Evolutionary conservation across 768 basidiomycete species (phyloP).

Genomic region (Agaricus blazei): DNA sequence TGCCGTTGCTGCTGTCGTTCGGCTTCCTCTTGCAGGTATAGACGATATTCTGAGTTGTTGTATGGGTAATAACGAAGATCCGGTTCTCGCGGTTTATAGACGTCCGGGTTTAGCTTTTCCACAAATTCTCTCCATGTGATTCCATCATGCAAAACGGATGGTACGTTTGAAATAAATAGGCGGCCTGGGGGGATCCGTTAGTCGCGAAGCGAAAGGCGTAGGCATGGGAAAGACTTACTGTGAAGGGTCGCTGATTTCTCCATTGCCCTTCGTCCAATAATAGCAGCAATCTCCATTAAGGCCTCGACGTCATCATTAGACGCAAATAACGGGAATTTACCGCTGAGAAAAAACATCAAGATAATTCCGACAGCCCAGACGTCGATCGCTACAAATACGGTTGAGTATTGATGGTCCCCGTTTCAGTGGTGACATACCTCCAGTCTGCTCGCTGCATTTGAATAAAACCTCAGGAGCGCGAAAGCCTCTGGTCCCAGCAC

Average conservation of each 20-base stretch:
- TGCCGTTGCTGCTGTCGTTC: constrained; percentile 18
- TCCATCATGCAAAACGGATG: constrained; percentile 63
- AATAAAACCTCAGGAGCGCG: constrained; percentile 94
- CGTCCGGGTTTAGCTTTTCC: constrained; percentile 67
- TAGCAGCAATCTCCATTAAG: constrained; percentile 86
- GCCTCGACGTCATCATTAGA: constrained; percentile 94
- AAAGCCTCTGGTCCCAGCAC: constrained; percentile 96
- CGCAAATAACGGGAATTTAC: constrained; percentile 92
- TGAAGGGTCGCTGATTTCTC: constrained; percentile 85
- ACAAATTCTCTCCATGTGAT: constrained; percentile 73
- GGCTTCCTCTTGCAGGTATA: constrained; percentile 11
- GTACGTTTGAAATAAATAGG: constrained; percentile 86
- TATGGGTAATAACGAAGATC: constrained; percentile 56
- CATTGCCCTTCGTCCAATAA: constrained; percentile 80
- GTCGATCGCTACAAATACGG: constrained; percentile 71
- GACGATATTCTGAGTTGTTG: constrained; percentile 23
- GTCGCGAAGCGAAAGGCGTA: not conserved
- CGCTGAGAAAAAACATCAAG: constrained; percentile 84
- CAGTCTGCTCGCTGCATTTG: constrained; percentile 90
- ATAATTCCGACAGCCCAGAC: constrained; percentile 96
- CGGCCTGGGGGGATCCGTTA: constrained; percentile 51
- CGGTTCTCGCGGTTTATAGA: constrained; percentile 46
- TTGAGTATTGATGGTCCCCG: constrained; percentile 1
- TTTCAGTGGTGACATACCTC: constrained; percentile 49
- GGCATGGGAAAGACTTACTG: constrained; percentile 49